These are phyloP conservation scores for Cylindrotheca fusiformis DNA, from an alignment of 108 stramenopile genomes.

Conservation along the genomic window DNA sequence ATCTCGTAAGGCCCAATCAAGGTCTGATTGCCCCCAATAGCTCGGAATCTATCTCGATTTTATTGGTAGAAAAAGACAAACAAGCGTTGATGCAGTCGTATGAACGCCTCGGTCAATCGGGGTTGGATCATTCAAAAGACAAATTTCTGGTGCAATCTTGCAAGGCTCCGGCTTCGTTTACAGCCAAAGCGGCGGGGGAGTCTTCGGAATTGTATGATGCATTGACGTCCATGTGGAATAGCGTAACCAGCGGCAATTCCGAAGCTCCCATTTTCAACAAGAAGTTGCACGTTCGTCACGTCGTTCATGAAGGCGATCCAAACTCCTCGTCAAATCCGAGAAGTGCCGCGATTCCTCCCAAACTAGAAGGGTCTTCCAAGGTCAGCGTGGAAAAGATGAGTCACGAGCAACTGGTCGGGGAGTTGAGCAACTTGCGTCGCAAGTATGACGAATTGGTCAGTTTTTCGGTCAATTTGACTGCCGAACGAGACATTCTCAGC, in stretches of 20 bases:
- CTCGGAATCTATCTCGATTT: constrained; percentile 73
- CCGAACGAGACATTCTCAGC: constrained; percentile 91
- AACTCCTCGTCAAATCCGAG: not conserved
- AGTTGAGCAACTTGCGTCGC: constrained; percentile 71
- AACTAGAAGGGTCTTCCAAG: constrained; percentile 29
- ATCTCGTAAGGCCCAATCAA: constrained; percentile 90
- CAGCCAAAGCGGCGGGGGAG: constrained; percentile 30
- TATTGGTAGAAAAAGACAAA: constrained; percentile 89
- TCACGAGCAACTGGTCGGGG: constrained; percentile 68
- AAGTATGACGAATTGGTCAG: constrained; percentile 93
- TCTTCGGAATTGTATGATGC: constrained; percentile 66
- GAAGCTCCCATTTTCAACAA: constrained; percentile 58
- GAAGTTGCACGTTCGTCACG: constrained; percentile 83
- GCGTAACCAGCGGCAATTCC: constrained; percentile 32
- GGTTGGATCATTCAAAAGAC: constrained; percentile 89
- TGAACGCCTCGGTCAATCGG: constrained; percentile 86
- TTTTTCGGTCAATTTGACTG: constrained; percentile 91
- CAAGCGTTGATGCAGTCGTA: constrained; percentile 75
- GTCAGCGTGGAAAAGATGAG: constrained; percentile 61
- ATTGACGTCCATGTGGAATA: constrained; percentile 83
- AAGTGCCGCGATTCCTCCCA: constrained; percentile 5
- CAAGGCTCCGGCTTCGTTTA: constrained; percentile 51
- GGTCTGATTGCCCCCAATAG: constrained; percentile 78
- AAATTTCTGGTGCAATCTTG: constrained; percentile 89
- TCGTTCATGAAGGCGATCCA: constrained; percentile 32